These are phyloP conservation scores for Anthoceros angustus DNA, from an alignment of 225 moss, liverwort and hornwort species.

Conservation along the genomic window DNA sequence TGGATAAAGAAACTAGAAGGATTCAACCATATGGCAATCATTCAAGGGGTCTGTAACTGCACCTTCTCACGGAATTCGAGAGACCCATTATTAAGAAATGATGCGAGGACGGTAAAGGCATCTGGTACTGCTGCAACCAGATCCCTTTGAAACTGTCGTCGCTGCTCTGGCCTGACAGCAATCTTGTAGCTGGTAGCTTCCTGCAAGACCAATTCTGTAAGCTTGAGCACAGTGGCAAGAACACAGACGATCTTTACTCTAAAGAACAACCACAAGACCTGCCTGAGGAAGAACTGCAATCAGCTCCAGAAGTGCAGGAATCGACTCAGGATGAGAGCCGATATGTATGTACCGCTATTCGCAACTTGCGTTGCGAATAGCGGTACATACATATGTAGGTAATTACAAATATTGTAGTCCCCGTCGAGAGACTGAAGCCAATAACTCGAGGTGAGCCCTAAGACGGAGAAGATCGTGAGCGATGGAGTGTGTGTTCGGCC, in stretches of 20 bases:
- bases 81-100: slow-evolving; percentile 56
- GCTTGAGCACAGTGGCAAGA: too few species aligned
- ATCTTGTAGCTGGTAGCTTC: slow-evolving; percentile 90
- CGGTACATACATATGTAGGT: too few species aligned
- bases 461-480: not conserved
- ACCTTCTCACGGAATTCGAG: slow-evolving; percentile 69
- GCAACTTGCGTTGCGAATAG: too few species aligned
- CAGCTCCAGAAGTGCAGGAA: slow-evolving; percentile 79
- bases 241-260: too few species aligned
- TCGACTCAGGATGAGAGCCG: slow-evolving; percentile 55
- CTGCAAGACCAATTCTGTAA: slow-evolving; percentile 17
- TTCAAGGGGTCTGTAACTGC: not conserved
- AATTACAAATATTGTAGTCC: slow-evolving; percentile 56
- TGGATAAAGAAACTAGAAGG: not conserved
- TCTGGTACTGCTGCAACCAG: slow-evolving; percentile 72
- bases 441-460: too few species aligned
- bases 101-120: slow-evolving; percentile 65
- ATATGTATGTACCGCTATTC: too few species aligned
- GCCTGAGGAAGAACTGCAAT: slow-evolving; percentile 93
- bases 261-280: not conserved
- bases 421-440: too few species aligned
- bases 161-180: slow-evolving; percentile 77
- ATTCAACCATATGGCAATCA: too few species aligned
- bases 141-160: slow-evolving; percentile 82
- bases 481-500: slow-evolving; percentile 81